A percentile compares a stretch with the other conserved stretches of the same genome.
Evolutionary conservation across 2,329 filamentous ascomycete genomes (phyloP).

Genomic region (Epichloe brachyelytri): DNA sequence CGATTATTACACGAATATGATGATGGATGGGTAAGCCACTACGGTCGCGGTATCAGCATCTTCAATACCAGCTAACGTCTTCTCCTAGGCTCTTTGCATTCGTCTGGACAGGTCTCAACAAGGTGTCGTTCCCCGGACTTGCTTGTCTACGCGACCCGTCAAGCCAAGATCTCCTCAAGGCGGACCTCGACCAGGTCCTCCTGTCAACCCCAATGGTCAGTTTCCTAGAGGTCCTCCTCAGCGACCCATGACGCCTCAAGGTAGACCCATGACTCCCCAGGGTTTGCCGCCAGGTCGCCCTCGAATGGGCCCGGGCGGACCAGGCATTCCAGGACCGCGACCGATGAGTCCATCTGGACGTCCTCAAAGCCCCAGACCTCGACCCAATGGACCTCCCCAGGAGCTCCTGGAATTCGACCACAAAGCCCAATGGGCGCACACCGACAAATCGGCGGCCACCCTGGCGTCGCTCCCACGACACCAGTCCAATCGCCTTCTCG

Average conservation of each 20-base stretch:
- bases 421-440: constrained; percentile 29
- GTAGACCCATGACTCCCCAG: constrained; percentile 6
- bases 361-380: constrained; percentile 1
- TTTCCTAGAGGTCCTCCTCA: constrained; percentile 14
- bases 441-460: constrained; percentile 29
- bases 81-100: constrained; percentile 61
- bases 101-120: constrained; percentile 82
- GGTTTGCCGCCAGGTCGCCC: not conserved
- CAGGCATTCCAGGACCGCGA: constrained; percentile 11
- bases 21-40: constrained; percentile 78
- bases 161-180: constrained; percentile 58
- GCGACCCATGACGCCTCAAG: constrained; percentile 21
- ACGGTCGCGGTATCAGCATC: constrained; percentile 10
- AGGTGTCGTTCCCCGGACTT: constrained; percentile 87
- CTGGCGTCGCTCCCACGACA: constrained; percentile 35
- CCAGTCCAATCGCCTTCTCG: constrained; percentile 22
- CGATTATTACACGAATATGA: constrained; percentile 91
- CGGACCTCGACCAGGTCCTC: constrained; percentile 37
- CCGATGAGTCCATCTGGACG: constrained; percentile 30
- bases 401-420: constrained; percentile 20
- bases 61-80: not conserved
- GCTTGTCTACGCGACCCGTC: constrained; percentile 80
- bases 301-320: constrained; percentile 11
- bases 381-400: constrained; percentile 11
- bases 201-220: constrained; percentile 29